Evolutionary conservation across 306 rosid genomes (phyloP).

Genomic region (Quercus robur): DNA sequence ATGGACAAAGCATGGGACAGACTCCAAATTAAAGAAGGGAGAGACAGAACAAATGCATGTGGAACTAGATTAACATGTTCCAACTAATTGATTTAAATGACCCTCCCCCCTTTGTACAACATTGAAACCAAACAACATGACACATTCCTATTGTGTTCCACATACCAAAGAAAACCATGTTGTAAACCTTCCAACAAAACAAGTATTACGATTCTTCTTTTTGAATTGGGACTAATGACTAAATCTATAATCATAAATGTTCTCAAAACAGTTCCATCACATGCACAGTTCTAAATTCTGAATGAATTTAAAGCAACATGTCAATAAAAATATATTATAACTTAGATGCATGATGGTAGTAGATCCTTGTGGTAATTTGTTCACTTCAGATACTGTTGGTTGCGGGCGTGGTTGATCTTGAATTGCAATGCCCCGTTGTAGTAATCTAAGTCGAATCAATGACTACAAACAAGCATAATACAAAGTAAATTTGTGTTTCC

Average conservation of each 20-base stretch:
- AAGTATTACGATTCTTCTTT: too few species aligned
- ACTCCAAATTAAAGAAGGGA: too few species aligned
- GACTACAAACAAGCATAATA: slow-evolving; percentile 44
- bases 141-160: not conserved
- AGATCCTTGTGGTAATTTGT: slow-evolving; percentile 36
- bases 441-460: slow-evolving; percentile 53
- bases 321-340: slow-evolving; percentile 20
- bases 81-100: too few species aligned
- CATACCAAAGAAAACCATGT: not conserved
- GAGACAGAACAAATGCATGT: too few species aligned
- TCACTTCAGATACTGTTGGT: slow-evolving; percentile 22
- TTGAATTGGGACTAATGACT: too few species aligned
- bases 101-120: too few species aligned
- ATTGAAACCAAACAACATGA: too few species aligned
- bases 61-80: too few species aligned
- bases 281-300: not conserved
- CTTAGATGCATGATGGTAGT: slow-evolving; percentile 61
- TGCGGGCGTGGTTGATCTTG: slow-evolving; percentile 26
- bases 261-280: not conserved
- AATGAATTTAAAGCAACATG: too few species aligned
- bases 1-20: too few species aligned
- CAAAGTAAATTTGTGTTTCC: not conserved
- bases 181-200: not conserved
- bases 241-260: too few species aligned
- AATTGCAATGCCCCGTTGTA: slow-evolving; percentile 45